Base-by-base conservation (phyloP, 176 grass and related monocot genomes). In the Lolium perenne region DNA sequence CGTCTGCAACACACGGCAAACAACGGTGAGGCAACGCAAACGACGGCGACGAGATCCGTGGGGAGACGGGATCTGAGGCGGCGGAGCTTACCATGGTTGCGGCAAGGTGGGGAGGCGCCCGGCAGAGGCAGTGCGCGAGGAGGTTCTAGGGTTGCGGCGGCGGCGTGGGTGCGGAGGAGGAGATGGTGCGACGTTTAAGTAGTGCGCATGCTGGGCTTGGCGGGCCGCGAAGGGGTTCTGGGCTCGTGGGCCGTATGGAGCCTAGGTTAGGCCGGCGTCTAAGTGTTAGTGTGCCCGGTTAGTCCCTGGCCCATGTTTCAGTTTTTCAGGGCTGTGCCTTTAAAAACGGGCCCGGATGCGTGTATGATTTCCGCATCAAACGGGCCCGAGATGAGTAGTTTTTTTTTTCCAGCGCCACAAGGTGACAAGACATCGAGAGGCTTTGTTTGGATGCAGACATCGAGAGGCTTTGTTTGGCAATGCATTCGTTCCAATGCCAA, bases 61-160 rank as follows among this genome's bases (percentile, higher is more conserved):
- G 10, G 7, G 26, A 51, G 8, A 60, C n/a, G 58, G 4, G 35
- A 38, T 72, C 16, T 4, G 29, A 35, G 60, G 55, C 11, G 21
- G 29, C 62, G 50, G 55, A 3, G 45, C 80, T 83, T 63, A 87
- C 89, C 89, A 87, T 90, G 84, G 80, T 48, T 41, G 74, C 2
- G 2, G 1, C n/a, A 17, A 68, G 53, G 41, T 55, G 12, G 48
- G 48, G n/a, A 43, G 26, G 43, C 62, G 83, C 63, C 8, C 21
- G 3, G 68, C 8, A 10, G 48, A 69, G 41, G 18, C 58, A 46
- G 64, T 7, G 35, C 26, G 40, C 15, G 48, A 57, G 51, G 57
- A 69, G 8, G 67, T 38, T 61, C 84, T 49, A 74, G 89, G 73
- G 80, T 83, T 78, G 53, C 51, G 20, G 77, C 77, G 65, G n/a